Conservation (phyloP, 306 rosid genomes). For the Cicer pinnatifidum region DNA sequence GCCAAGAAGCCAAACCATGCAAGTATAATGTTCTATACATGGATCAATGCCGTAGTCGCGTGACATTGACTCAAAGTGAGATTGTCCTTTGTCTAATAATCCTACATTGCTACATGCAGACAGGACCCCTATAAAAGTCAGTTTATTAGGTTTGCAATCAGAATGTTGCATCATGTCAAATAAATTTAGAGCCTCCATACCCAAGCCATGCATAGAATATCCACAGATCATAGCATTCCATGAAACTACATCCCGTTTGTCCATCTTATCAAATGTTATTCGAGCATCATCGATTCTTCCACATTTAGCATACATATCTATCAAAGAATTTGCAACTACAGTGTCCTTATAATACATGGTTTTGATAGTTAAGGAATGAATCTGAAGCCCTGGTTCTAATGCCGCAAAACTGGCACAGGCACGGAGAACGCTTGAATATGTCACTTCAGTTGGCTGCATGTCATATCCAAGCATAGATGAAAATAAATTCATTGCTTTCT, state of each 20-base stretch:
- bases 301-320: constrained; percentile 20
- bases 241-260: constrained; percentile 16
- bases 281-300: constrained; percentile 8
- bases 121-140: constrained; percentile 14
- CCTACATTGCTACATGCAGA: constrained; percentile 22
- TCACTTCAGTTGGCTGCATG: constrained; percentile 20
- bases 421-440: constrained; percentile 18
- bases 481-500: constrained; percentile 22
- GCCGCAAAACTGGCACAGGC: constrained; percentile 18
- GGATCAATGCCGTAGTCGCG: not conserved
- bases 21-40: constrained; percentile 27
- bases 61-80: constrained; percentile 19
- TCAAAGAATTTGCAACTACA: constrained; percentile 22
- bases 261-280: constrained; percentile 11
- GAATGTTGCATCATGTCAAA: constrained; percentile 10
- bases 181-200: constrained; percentile 15
- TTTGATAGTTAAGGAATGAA: constrained; percentile 11
- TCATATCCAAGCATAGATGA: not conserved
- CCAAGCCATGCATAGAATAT: constrained; percentile 15
- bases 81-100: not conserved
- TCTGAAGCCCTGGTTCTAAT: constrained; percentile 18
- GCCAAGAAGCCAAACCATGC: constrained; percentile 28
- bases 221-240: constrained; percentile 30
- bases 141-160: constrained; percentile 17
- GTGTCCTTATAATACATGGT: constrained; percentile 18